Evolutionary conservation across 768 basidiomycete genomes (phyloP).

Genomic region (Auricularia sp.): DNA sequence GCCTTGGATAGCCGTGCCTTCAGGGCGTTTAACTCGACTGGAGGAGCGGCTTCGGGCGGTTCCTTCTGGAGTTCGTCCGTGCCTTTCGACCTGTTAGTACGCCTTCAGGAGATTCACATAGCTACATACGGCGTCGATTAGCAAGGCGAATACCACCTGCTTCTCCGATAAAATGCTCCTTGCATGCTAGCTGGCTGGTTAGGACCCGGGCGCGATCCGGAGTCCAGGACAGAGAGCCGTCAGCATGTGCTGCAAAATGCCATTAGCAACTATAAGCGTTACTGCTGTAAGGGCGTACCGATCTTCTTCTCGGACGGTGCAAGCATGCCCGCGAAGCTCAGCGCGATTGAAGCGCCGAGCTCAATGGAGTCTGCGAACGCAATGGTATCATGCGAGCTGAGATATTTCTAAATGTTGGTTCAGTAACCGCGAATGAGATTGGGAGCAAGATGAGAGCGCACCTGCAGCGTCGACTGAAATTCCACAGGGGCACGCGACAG

Average conservation of each 20-base stretch:
- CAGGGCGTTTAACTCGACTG: constrained; percentile 52
- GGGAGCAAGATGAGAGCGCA: constrained; percentile 20
- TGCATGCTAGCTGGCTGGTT: constrained; percentile 78
- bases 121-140: constrained; percentile 45
- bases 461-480: constrained; percentile 85
- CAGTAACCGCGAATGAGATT: background rate
- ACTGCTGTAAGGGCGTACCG: constrained; percentile 33
- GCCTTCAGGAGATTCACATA: background rate
- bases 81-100: constrained; percentile 25
- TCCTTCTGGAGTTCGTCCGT: constrained; percentile 49
- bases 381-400: constrained; percentile 60
- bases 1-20: constrained; percentile 58
- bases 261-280: constrained; percentile 21
- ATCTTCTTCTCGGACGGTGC: constrained; percentile 67
- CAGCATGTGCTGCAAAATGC: constrained; percentile 31
- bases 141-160: constrained; percentile 70
- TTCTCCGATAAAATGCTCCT: constrained; percentile 85
- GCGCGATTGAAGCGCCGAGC: constrained; percentile 82
- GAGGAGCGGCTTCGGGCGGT: constrained; percentile 49
- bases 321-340: constrained; percentile 74
- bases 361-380: constrained; percentile 70
- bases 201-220: constrained; percentile 75
- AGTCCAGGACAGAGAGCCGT: constrained; percentile 34
- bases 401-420: constrained; percentile 60
- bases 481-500: constrained; percentile 85